A percentile compares a stretch with the other conserved stretches of the same genome.
These are phyloP conservation scores for Filosporella fistucella DNA, from an alignment of 495 filamentous ascomycete species.

Conservation along the genomic window DNA sequence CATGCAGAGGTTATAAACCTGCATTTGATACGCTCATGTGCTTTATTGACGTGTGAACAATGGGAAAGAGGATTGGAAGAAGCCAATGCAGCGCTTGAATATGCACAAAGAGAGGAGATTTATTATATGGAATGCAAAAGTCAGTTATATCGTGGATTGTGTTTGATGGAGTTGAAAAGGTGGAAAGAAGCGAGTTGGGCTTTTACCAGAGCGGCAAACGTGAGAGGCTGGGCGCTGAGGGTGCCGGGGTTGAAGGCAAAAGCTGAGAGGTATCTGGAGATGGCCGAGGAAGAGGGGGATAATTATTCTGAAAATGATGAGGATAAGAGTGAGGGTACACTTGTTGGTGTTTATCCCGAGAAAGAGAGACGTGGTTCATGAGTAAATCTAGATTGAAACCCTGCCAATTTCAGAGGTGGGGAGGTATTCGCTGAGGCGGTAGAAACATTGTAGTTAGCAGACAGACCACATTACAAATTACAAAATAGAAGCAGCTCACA, in stretches of 20 bases:
- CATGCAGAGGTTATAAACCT: constrained; percentile 4
- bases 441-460: too few relatives aligned
- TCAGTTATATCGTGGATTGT: constrained; percentile 8
- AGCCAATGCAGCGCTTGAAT: constrained; percentile 4
- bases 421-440: too few relatives aligned
- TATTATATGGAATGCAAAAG: constrained; percentile 7
- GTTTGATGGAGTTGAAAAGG: neutral
- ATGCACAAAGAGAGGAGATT: neutral
- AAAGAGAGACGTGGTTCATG: too few relatives aligned
- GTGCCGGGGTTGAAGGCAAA: constrained; percentile 1
- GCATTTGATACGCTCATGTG: constrained; percentile 7
- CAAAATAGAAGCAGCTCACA: too few relatives aligned
- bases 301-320: neutral
- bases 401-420: too few relatives aligned
- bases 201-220: constrained; percentile 7
- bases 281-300: neutral
- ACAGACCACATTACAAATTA: too few relatives aligned
- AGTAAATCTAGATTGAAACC: too few relatives aligned
- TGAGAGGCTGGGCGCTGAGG: neutral
- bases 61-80: neutral
- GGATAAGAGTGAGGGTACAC: neutral
- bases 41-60: neutral
- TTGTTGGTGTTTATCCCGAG: neutral
- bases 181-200: constrained; percentile 13
- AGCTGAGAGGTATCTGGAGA: neutral